Evolutionary conservation across 2,329 filamentous ascomycete species (phyloP).

Genomic region (Exophiala mesophila): DNA sequence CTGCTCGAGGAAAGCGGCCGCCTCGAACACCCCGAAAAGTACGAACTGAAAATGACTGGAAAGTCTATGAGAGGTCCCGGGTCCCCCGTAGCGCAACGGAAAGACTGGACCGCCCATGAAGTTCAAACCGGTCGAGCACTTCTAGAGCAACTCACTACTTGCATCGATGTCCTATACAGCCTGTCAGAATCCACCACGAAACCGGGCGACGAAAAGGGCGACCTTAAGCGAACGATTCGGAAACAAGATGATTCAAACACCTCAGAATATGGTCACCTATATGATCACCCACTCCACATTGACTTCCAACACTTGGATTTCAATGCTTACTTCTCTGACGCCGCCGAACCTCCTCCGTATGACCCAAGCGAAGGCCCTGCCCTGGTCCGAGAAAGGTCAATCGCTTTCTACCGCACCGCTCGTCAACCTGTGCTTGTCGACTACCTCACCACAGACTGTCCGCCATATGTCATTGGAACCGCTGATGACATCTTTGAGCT

Average conservation of each 20-base stretch:
- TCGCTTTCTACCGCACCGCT: constrained; percentile 21
- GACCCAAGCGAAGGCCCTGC: constrained; percentile 20
- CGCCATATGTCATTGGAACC: constrained; percentile 20
- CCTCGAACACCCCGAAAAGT: constrained; percentile 42
- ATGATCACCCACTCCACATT: constrained; percentile 25
- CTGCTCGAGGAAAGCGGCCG: constrained; percentile 58
- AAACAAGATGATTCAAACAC: constrained; percentile 13
- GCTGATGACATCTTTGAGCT: constrained; percentile 24
- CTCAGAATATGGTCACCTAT: constrained; percentile 16
- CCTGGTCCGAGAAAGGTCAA: constrained; percentile 15
- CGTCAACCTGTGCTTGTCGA: constrained; percentile 24
- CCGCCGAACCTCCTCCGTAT: constrained; percentile 26
- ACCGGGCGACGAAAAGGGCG: constrained; percentile 17
- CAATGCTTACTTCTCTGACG: constrained; percentile 13
- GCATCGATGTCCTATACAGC: constrained; percentile 61
- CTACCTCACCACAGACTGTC: constrained; percentile 20
- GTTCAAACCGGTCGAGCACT: constrained; percentile 33
- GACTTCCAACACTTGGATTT: constrained; percentile 24
- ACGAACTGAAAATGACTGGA: constrained; percentile 31
- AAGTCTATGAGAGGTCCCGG: constrained; percentile 32
- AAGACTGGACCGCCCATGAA: constrained; percentile 26
- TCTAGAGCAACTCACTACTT: constrained; percentile 56
- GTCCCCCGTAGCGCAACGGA: constrained; percentile 15
- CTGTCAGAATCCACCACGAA: constrained; percentile 53
- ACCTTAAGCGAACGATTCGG: constrained; percentile 18